Evolutionary conservation across 1,284 basidiomycete genomes (phyloP), one percentile per base, ranked within the genome.

Genomic region (Wolfiporia cocos): DNA sequence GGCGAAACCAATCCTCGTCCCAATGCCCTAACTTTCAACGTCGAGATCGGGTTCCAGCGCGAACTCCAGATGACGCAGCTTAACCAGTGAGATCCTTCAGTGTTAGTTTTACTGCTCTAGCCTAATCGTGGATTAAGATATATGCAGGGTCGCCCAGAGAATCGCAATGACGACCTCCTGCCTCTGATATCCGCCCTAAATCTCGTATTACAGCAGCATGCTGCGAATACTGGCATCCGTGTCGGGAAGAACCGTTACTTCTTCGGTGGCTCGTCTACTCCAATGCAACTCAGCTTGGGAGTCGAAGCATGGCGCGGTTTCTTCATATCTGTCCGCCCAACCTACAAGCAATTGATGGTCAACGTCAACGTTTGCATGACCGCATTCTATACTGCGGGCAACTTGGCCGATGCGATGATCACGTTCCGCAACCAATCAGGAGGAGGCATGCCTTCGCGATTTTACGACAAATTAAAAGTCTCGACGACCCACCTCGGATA

Each of bases 291-390:
- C 9, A 69, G 71, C 3, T 61, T 63, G 2, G 74, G 78, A 0
- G 57, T 85, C 1, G 69, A 75, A 36, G 81, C 80, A 0, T 70
- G 71, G 55, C 71, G 76, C 53, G 85, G 84, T 0, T 87, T 81
- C 55, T 87, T 74, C 57, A 68, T 76, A 39, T 86, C 83, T 1
- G 70, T 80, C 3, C 71, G 83, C 0, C 78, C 81, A 0, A 68
- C 73, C 9, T 76, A 71, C 61, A 80, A 81, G 42, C 70, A 81
- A 42, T 63, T 87, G 2, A 76, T 82, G 72, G 76, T 88, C 39
- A 87, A 87, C 52, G 72, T 87, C 19, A 86, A 84, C 47, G 73
- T 78, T 12, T 83, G 81, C 55, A 82, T 81, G 74, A 76, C 81
- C 0, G 82, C 82, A 0, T 88, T 88, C 55, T 73, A 86, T 46